Conservation (phyloP, 1,284 basidiomycete species). For the Clitocybe nebularis region DNA sequence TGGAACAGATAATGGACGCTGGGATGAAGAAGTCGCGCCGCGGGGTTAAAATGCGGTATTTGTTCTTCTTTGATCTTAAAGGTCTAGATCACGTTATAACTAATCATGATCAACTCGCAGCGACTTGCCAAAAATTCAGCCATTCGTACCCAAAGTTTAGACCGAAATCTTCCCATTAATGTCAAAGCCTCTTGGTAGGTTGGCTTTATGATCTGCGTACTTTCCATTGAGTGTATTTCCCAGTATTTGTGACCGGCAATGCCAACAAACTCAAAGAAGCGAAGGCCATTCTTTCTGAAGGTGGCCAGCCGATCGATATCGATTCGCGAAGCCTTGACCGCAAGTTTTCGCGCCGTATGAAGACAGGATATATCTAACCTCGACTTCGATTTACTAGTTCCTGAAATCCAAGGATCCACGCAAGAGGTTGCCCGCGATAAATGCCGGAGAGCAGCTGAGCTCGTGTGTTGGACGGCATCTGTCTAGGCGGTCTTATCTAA, state of each 20-base stretch:
- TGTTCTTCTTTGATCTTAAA: no score
- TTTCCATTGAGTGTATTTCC: not conserved
- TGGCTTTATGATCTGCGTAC: not conserved
- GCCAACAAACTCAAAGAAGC: conserved; percentile 93
- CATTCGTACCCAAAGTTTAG: not conserved
- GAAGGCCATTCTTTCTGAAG: conserved; percentile 65
- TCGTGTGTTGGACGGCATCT: conserved; percentile 40
- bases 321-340: conserved; percentile 69
- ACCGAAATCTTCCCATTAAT: conserved; percentile 1
- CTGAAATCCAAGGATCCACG: conserved; percentile 92
- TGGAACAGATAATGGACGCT: no score
- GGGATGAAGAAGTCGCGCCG: no score
- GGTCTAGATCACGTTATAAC: not conserved
- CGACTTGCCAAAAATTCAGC: not conserved
- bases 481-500: conserved; percentile 2
- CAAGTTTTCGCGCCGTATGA: conserved; percentile 36
- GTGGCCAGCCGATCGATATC: conserved; percentile 55
- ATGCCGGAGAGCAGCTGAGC: conserved; percentile 79
- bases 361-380: not conserved
- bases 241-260: conserved; percentile 94
- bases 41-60: no score
- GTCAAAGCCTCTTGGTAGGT: conserved; percentile 18
- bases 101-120: not conserved
- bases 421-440: conserved; percentile 89
- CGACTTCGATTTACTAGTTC: conserved; percentile 48